phyloP scores from a whole-genome alignment of 2,329 filamentous ascomycete genomes.

The Neofusicoccum sp. region DNA sequence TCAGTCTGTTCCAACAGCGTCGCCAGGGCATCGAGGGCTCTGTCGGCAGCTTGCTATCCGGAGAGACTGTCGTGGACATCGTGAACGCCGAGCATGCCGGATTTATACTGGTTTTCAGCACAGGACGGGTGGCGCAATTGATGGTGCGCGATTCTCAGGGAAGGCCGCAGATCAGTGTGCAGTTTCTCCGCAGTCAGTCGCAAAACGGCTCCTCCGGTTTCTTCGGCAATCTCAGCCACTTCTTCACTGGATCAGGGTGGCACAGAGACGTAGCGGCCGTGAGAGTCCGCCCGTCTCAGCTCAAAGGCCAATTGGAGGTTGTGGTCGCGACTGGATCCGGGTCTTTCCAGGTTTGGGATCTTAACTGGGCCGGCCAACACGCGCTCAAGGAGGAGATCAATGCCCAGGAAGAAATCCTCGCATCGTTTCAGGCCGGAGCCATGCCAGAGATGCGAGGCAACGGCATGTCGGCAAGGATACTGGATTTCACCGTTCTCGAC shows the following conservation, averaged over 20 bases:
- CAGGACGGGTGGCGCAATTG: conserved; percentile 81
- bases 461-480: conserved; percentile 63
- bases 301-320: conserved; percentile 80
- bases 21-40: conserved; percentile 74
- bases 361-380: conserved; percentile 83
- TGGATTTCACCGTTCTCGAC: conserved; percentile 73
- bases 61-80: conserved; percentile 74
- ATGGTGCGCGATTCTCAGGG: conserved; percentile 84
- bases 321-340: conserved; percentile 76
- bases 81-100: conserved; percentile 83
- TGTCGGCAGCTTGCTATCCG: conserved; percentile 70
- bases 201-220: conserved; percentile 58
- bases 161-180: conserved; percentile 73
- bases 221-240: conserved; percentile 77
- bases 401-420: conserved; percentile 62
- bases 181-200: conserved; percentile 66
- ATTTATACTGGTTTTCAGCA: conserved; percentile 81
- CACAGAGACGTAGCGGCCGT: conserved; percentile 80
- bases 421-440: conserved; percentile 59
- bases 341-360: conserved; percentile 78
- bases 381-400: conserved; percentile 71
- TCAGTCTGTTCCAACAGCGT: conserved; percentile 79
- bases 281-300: conserved; percentile 66
- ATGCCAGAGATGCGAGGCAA: conserved; percentile 48
- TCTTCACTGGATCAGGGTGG: conserved; percentile 66